Evolutionary conservation across 208 protist genomes (phyloP).

Genomic region (Trypanosoma scelopori): DNA sequence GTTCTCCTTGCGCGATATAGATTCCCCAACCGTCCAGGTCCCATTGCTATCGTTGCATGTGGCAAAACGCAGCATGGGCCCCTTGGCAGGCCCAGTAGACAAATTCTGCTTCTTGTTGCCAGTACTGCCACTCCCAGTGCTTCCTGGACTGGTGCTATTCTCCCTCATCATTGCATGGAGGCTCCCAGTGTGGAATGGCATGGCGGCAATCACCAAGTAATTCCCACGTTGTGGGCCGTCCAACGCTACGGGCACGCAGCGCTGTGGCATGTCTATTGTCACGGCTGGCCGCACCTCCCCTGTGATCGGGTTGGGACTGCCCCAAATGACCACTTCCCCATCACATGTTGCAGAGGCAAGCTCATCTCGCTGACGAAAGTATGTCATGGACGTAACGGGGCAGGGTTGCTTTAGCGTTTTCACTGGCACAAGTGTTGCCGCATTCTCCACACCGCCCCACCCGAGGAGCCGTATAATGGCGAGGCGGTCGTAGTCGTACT

Average conservation of each 20-base stretch:
- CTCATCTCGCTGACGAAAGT: conserved; percentile 71
- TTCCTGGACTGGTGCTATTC: conserved; percentile 5
- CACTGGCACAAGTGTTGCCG: conserved; percentile 16
- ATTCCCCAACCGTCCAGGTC: conserved; percentile 58
- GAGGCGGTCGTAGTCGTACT: conserved; percentile 68
- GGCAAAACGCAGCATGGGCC: conserved; percentile 49
- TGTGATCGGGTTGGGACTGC: conserved; percentile 31
- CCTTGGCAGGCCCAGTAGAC: conserved; percentile 7
- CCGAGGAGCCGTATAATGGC: conserved; percentile 54
- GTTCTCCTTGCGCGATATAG: conserved; percentile 47
- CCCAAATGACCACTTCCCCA: conserved; percentile 69
- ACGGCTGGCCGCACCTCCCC: conserved; percentile 26
- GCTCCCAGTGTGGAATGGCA: conserved; percentile 40
- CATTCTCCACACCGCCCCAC: conserved; percentile 18
- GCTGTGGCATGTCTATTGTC: conserved; percentile 39
- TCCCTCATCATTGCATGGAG: conserved; percentile 28
- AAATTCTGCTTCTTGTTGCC: conserved; percentile 10
- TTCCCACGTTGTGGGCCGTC: conserved; percentile 47
- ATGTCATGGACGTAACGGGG: conserved; percentile 62
- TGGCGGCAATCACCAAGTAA: conserved; percentile 58
- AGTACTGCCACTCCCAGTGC: not conserved
- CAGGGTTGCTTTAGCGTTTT: conserved; percentile 22
- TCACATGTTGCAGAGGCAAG: conserved; percentile 67
- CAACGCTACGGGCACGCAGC: conserved; percentile 64
- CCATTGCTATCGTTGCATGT: conserved; percentile 55